Base-by-base conservation (phyloP, 495 filamentous ascomycete species). In the Xylaria cubensis region DNA sequence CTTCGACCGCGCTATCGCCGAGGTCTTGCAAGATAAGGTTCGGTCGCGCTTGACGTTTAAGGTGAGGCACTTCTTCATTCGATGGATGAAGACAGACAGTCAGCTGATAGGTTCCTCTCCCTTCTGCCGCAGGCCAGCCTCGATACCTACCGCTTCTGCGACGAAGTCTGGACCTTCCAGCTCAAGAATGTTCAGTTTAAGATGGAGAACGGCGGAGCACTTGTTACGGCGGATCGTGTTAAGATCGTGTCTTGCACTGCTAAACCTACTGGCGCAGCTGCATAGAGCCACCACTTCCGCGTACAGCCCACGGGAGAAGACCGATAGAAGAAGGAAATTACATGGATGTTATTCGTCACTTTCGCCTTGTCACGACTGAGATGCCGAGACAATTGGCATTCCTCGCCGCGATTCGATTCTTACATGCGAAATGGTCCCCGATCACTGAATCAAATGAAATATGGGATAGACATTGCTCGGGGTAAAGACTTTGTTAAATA, bases 141-240 rank as follows among this genome's bases (percentile, higher is more conserved):
- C 59, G 96, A 99, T 81, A 99, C 97, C 39, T 99, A 99, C 86
- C 94, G 97, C 75, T 99, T 98, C 88, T 99, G 97, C 86, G 97
- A 99, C 82, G 97, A 99, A 85, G 97, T 99, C 67, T 99, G 97
- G 97, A 99, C 97, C 2, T 99, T 99, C 85, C 87, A 98, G 72
- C 96, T 99, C 83, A 98, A 98, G 82, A 95, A 98, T 72, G 94
- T 98, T 67, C 94, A 90, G 32, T 97, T 99, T 88, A 98, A 98
- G 84, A 90, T 99, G 82, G 94, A 97, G 72, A 93, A 93, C 77
- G 88, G 90, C 72, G 86, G 86, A 32, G 72, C 77, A n/a, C 78
- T 82, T 12, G 83, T 88, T 1, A 83, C 82, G 3, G 83, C 85
- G 8, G 94, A 97, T 72, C 94, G 92, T 80, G 92, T 99, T 79